Percentiles rank a stretch among this genome's conserved stretches.
Evolutionary conservation across 768 basidiomycete species (phyloP).

Genomic region (Hypholoma fasciculare): DNA sequence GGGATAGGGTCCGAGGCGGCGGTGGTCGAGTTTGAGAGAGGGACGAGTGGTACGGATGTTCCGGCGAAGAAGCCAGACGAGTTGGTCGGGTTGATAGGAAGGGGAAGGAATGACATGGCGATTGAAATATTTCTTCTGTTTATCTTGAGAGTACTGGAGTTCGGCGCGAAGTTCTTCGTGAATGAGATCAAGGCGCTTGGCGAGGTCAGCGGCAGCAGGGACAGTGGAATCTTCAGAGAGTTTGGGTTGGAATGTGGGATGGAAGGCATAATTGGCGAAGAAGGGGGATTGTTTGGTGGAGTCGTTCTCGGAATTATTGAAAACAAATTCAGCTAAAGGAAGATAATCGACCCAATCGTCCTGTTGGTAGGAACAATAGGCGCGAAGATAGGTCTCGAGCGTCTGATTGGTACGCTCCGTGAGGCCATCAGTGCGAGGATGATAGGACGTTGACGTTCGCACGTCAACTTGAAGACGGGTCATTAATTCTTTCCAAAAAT

Average conservation of each 20-base stretch:
- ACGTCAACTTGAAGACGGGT: constrained; percentile 10
- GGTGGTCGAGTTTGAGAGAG: constrained; percentile 37
- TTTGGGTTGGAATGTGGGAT: constrained; percentile 29
- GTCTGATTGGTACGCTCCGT: constrained; percentile 21
- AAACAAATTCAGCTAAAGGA: constrained; percentile 39
- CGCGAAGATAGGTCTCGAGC: constrained; percentile 36
- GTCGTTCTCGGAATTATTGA: constrained; percentile 34
- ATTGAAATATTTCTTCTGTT: constrained; percentile 28
- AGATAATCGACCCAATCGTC: constrained; percentile 44
- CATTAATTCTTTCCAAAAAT: constrained; percentile 25
- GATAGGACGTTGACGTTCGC: constrained; percentile 16
- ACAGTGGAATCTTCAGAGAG: constrained; percentile 27
- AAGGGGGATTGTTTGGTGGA: constrained; percentile 35
- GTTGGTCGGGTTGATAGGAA: constrained; percentile 28
- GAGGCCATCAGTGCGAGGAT: constrained; percentile 19
- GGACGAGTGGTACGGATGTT: constrained; percentile 42
- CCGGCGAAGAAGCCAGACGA: constrained; percentile 36
- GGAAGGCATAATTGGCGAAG: constrained; percentile 24
- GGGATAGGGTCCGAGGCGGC: constrained; percentile 20
- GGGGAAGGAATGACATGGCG: constrained; percentile 23
- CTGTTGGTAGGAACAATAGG: constrained; percentile 37
- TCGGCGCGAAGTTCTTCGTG: constrained; percentile 33
- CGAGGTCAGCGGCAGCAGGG: constrained; percentile 31
- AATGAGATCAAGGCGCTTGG: constrained; percentile 25
- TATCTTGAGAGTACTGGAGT: constrained; percentile 27